phyloP scores from a whole-genome alignment of 352 stramenopile species.

The Thraustochytrium sp. region DNA sequence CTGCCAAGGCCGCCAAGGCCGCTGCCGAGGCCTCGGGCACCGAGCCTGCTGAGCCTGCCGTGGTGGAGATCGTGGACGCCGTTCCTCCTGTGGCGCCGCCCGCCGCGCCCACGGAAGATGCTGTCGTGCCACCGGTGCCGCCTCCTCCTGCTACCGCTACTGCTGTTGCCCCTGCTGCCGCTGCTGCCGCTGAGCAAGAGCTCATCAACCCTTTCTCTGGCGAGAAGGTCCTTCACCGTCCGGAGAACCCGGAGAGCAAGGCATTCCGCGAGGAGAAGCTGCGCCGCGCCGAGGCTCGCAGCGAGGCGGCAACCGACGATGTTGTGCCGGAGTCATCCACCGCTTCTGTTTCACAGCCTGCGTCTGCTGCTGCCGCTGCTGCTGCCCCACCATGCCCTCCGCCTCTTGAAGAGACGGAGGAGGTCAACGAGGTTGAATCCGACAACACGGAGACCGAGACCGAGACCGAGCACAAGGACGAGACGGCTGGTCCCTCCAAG shows the following conservation, averaged over 20 bases:
- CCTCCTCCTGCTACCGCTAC: neutral
- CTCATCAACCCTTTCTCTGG: constrained; percentile 10
- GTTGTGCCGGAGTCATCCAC: neutral
- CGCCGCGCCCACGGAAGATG: neutral
- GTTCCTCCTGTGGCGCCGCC: neutral
- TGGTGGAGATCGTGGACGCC: too few species aligned
- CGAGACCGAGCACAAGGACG: neutral
- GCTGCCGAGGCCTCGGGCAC: neutral
- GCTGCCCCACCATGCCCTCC: neutral
- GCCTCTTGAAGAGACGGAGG: neutral
- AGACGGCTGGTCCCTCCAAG: neutral
- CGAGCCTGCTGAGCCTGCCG: neutral
- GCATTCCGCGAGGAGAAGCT: constrained; percentile 30
- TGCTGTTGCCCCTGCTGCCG: neutral
- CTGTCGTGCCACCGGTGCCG: neutral
- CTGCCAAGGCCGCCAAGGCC: neutral
- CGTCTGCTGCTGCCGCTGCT: neutral
- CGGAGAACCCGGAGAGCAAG: constrained; percentile 17
- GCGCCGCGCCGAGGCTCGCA: neutral
- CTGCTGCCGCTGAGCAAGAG: neutral
- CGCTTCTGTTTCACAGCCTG: neutral
- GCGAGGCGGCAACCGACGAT: neutral
- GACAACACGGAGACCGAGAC: neutral
- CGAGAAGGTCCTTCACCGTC: neutral
- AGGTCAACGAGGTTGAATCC: neutral